Base-by-base conservation (phyloP, 2,329 filamentous ascomycete genomes). In the Aphanocladium album region DNA sequence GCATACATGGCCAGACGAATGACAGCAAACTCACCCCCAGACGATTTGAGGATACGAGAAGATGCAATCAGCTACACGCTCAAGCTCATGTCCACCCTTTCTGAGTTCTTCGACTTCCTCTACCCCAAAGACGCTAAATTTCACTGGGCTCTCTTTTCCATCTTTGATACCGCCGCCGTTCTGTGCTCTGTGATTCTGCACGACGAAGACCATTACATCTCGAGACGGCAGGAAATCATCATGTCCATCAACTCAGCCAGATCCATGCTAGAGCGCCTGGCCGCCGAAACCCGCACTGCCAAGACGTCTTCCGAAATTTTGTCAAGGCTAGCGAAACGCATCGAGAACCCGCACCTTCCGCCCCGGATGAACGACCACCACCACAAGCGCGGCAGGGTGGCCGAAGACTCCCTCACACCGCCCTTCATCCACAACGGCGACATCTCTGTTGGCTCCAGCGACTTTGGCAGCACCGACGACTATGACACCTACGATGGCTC, bases 141-240 rank as follows among this genome's bases (percentile, higher is more conserved):
- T 46, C 78, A 82, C 63, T 74, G 79, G 56, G 75, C 80, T 6
- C 70, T 80, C 0, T 83, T 82, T 60, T 72, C 73, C 47, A 76
- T 82, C 35, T 83, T 83, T 51, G 79, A 83, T 62, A 80, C 78
- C 0, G 75, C 79, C 0, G 78, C 80, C 0, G 71, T 80, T 19
- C 67, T 83, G 5, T 82, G 79, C 69, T 82, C 80, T 0, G 77
- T 80, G 2, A 70, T 83, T 7, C 73, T 82, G 5, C 80, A 83
- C 62, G 81, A 83, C 61, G 66, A 70, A n/a, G 71, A 77, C 33
- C 64, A 67, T 19, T 71, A 67, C 14, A 69, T 82, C 3, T 74
- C 75, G 5, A 72, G 72, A 14, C 76, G 77, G 14, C 69, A 75
- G 1, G 73, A 77, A 17, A 71, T 79, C 17, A 65, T 78, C 23